A percentile compares a stretch with the other conserved stretches of the same genome.
phyloP scores from a whole-genome alignment of 2,329 filamentous ascomycete genomes.

The Aspergillus amoenus region DNA sequence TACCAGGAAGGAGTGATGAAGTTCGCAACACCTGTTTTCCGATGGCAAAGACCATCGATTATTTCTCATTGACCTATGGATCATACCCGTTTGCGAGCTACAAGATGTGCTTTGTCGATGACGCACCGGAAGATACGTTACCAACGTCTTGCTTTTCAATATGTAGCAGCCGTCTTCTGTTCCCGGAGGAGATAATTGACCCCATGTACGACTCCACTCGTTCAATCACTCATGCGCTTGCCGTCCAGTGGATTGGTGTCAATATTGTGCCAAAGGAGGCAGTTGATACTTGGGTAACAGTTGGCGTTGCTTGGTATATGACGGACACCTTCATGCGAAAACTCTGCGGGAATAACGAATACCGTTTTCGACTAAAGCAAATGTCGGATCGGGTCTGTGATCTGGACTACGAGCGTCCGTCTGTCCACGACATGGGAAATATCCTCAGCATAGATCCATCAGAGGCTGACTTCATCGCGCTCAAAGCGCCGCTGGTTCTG shows the following conservation, averaged over 20 bases:
- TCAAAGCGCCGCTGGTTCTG: constrained; percentile 87
- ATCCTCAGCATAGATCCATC: constrained; percentile 76
- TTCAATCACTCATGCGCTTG: constrained; percentile 76
- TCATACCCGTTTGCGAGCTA: constrained; percentile 90
- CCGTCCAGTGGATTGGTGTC: constrained; percentile 92
- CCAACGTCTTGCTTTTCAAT: constrained; percentile 81
- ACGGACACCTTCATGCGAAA: constrained; percentile 88
- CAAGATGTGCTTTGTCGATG: constrained; percentile 92
- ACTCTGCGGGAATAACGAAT: constrained; percentile 91
- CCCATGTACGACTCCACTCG: constrained; percentile 78
- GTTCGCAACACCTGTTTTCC: constrained; percentile 84
- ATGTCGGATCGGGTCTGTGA: constrained; percentile 80
- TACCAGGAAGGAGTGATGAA: constrained; percentile 78
- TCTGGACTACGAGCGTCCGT: constrained; percentile 77
- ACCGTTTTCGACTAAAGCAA: constrained; percentile 83
- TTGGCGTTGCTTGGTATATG: constrained; percentile 92
- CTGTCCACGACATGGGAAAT: constrained; percentile 75
- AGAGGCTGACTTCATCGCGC: constrained; percentile 84
- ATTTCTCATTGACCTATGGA: constrained; percentile 83
- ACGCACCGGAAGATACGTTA: constrained; percentile 72
- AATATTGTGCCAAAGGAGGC: constrained; percentile 82
- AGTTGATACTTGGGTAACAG: constrained; percentile 81
- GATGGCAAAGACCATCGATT: constrained; percentile 82
- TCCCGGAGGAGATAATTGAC: constrained; percentile 81
- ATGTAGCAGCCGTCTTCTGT: constrained; percentile 82